Base-by-base conservation (phyloP, 2,329 filamentous ascomycete genomes). In the Calonectria montana region DNA sequence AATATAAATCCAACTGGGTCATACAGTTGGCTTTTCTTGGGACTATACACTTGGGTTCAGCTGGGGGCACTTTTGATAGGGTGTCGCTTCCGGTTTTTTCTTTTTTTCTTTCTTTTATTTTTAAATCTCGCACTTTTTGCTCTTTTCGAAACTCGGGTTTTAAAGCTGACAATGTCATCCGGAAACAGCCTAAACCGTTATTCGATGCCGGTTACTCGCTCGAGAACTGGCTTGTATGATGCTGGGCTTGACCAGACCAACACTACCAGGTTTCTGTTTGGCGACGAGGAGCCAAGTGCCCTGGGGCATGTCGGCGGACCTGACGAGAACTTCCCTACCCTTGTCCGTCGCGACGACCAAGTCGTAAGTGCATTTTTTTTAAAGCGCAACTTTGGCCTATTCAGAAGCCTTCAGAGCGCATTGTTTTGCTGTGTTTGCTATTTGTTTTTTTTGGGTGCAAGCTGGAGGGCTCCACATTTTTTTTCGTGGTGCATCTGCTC, bases 271-370 rank as follows among this genome's bases (percentile, higher is more conserved):
- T 97, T 97, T 80, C 87, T 98, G 43, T 97, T 98, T 81, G 93
- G 93, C 72, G 94, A 95, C 78, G 94, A 95, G 72, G 92, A 95
- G 66, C 76, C 81, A 12, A 82, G 90, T 94, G 75, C 80, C n/a
- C 48, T 81, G 27, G 77, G 76, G 15, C 81, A 79, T 29, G 79
- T 76, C 84, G 91, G 92, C 67, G 91, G 91, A 75, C 92, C 91
- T 62, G 93, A 97, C 79, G 94, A 98, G 82, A 93, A 92, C 80
- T 98, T 98, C 79, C 95, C 96, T 35, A 96, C 96, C 73, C 89
- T 97, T 74, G 91, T 94, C 79, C 91, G 93, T 67, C 91, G 92
- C 74, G 88, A 90, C 65, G 86, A 86, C 62, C 87, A 88, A 72
- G 83, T 90, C 80, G 90, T 91, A 84, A 85, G 88, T 83, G 21